phyloP scores from a whole-genome alignment of 306 rosid genomes.

The Trifolium pratense region DNA sequence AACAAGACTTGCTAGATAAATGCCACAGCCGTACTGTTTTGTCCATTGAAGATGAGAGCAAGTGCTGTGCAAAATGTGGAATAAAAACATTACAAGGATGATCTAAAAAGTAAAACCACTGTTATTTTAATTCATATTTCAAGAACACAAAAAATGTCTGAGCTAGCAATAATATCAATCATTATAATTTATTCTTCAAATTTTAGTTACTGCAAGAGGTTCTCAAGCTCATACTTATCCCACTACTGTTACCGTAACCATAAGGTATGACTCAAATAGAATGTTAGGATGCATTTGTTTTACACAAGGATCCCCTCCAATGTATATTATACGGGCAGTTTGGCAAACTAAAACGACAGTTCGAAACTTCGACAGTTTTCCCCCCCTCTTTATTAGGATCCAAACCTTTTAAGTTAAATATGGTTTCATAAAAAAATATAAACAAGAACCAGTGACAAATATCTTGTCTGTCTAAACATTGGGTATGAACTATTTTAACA shows the following conservation, averaged over 20 bases:
- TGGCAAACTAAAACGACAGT: neutral
- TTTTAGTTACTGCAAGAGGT: constrained; percentile 21
- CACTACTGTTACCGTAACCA: neutral
- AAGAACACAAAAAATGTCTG: constrained; percentile 11
- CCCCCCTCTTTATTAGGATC: neutral
- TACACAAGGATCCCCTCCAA: constrained; percentile 13
- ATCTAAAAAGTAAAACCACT: constrained; percentile 10
- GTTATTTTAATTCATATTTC: constrained; percentile 20
- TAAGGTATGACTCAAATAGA: constrained; percentile 3
- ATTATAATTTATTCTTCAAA: constrained; percentile 21
- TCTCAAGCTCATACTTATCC: constrained; percentile 15
- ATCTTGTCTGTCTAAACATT: neutral
- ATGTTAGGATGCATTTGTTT: neutral
- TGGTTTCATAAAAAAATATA: constrained; percentile 15
- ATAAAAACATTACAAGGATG: constrained; percentile 40
- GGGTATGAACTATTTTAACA: constrained; percentile 8
- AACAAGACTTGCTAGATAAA: constrained; percentile 78
- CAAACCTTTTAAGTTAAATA: constrained; percentile 1
- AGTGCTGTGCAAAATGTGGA: constrained; percentile 59
- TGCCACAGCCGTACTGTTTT: constrained; percentile 99
- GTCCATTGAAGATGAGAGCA: constrained; percentile 99
- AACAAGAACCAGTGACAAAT: constrained; percentile 18
- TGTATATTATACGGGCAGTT: constrained; percentile 6
- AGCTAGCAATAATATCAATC: constrained; percentile 36
- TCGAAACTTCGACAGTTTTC: neutral